A percentile compares a stretch with the other conserved stretches of the same genome.
Conservation (phyloP, 495 filamentous ascomycete genomes). For the Jackrogersella minutella region DNA sequence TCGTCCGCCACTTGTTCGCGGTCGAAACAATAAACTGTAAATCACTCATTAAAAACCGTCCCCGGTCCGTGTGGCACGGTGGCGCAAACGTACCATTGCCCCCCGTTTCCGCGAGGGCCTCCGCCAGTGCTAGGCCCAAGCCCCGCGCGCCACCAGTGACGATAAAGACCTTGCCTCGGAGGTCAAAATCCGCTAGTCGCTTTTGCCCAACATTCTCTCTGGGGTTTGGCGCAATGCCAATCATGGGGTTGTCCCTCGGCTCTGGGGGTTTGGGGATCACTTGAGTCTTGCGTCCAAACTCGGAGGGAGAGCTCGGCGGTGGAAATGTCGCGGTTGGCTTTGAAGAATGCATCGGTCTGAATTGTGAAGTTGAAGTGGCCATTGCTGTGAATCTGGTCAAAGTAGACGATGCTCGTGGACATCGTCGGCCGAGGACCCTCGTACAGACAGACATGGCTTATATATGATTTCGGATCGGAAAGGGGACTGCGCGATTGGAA, state of each 20-base stretch:
- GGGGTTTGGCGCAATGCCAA: slow-evolving; percentile 29
- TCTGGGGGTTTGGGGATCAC: slow-evolving; percentile 30
- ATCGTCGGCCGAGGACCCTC: slow-evolving; percentile 16
- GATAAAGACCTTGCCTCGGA: slow-evolving; percentile 64
- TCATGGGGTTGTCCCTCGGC: slow-evolving; percentile 30
- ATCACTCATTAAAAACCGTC: slow-evolving; percentile 5
- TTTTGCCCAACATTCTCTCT: slow-evolving; percentile 37
- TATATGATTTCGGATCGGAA: not conserved
- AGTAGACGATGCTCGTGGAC: slow-evolving; percentile 1
- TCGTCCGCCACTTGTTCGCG: slow-evolving; percentile 57
- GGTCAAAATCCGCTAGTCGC: slow-evolving; percentile 56
- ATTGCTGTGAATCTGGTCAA: not conserved
- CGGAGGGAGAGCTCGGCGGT: slow-evolving; percentile 3
- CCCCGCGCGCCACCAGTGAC: slow-evolving; percentile 71
- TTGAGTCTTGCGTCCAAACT: slow-evolving; percentile 10
- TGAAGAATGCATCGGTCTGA: slow-evolving; percentile 24
- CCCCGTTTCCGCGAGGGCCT: slow-evolving; percentile 75
- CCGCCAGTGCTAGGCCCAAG: slow-evolving; percentile 70
- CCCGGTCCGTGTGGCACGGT: not conserved
- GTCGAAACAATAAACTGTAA: slow-evolving; percentile 70
- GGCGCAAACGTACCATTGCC: slow-evolving; percentile 60
- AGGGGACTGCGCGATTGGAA: not conserved
- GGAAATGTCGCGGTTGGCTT: slow-evolving; percentile 15
- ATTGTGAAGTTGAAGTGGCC: not conserved
- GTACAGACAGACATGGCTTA: slow-evolving; percentile 26